phyloP scores from a whole-genome alignment of 1,284 basidiomycete genomes.

The Moniliophthora roreri region DNA sequence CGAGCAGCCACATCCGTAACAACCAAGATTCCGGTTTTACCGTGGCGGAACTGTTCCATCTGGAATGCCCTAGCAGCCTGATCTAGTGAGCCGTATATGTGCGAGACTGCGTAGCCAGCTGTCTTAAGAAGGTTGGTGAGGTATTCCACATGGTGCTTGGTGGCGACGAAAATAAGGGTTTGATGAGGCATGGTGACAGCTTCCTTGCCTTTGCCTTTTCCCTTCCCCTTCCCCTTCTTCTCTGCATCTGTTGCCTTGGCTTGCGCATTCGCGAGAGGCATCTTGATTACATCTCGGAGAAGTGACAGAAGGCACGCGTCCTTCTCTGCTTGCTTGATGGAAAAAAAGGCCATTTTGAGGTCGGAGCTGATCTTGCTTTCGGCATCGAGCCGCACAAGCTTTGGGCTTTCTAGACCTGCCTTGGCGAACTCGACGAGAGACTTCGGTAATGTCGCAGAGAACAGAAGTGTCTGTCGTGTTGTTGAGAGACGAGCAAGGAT shows the following conservation, averaged over 20 bases:
- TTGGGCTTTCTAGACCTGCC: constrained; percentile 92
- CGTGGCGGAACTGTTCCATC: constrained; percentile 89
- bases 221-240: constrained; percentile 51
- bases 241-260: constrained; percentile 29
- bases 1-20: constrained; percentile 98
- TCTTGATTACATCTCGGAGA: constrained; percentile 84
- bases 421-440: constrained; percentile 97
- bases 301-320: constrained; percentile 89
- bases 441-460: constrained; percentile 96
- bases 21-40: constrained; percentile 82
- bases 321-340: constrained; percentile 91
- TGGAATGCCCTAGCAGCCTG: constrained; percentile 91
- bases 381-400: constrained; percentile 91
- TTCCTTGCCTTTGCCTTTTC: constrained; percentile 48
- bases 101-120: constrained; percentile 92
- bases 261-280: constrained; percentile 55
- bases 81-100: constrained; percentile 96
- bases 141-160: constrained; percentile 99
- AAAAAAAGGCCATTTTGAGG: constrained; percentile 93
- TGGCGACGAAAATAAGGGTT: constrained; percentile 94
- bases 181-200: constrained; percentile 77
- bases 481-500: constrained; percentile 87
- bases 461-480: constrained; percentile 88
- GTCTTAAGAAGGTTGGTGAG: constrained; percentile 77
- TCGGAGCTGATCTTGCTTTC: constrained; percentile 96